Base-by-base conservation (phyloP, 2,329 filamentous ascomycete species). In the Purpureocillium lavendulum region DNA sequence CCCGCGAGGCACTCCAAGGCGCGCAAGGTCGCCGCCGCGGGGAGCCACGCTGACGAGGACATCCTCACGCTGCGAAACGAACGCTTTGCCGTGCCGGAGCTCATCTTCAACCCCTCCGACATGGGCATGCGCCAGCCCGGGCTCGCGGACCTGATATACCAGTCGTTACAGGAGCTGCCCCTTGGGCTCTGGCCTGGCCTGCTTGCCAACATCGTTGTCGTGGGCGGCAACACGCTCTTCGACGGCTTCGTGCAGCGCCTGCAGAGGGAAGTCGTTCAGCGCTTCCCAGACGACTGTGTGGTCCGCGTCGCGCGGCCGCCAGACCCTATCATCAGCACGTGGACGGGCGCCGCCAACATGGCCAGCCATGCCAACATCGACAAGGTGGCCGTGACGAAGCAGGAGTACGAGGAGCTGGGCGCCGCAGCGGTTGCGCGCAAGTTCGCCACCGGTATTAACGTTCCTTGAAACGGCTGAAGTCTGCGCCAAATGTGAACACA, bases 391-490 rank as follows among this genome's bases (percentile, higher is more conserved):
- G 84, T 96, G n/a, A 92, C 86, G 0, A 87, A 85, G 56, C 75
- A 84, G 45, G 87, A 98, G 56, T 98, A 98, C 58, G 79, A 92
- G 38, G 92, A 98, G 60, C 65, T 88, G 54, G 92, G 92, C 8
- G 77, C 75, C 40, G 68, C 66, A 2, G 90, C 86, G 85, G 71
- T 85, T 17, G 78, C 77, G 21, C 80, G 78, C 52, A 86, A 77
- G 54, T 92, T 94, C 56, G 67, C 67, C 1, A 49, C 42, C 2
- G 47, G 41, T 14, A 31, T 44, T 29, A 30, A 29, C 18, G 30
- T 40, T 3, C 45, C 44, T 9, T 47, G 33, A 46, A n/a, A n/a
- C n/a, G 9, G 11, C 18, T 16, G 6, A 29, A 7, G 26, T 29
- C 12, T 7, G 8, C 26, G 26, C 7, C 26, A 7, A 29, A 29